Conservation (phyloP, 768 basidiomycete genomes). For the Boletus barrowsii region DNA sequence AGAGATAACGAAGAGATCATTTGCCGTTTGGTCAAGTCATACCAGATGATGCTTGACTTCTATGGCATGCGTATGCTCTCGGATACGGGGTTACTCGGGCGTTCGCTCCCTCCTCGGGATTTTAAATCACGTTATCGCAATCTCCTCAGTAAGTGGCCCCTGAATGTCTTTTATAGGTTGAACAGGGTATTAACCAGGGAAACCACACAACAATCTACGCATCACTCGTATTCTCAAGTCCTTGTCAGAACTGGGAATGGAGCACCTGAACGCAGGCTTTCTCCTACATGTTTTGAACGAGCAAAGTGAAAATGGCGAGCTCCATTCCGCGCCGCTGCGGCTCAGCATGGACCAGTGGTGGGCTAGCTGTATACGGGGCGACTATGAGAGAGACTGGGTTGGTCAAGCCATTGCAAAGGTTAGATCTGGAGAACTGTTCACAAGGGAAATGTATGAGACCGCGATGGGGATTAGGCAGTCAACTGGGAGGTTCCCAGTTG, state of each 20-base stretch:
- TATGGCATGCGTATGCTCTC: slow-evolving; percentile 68
- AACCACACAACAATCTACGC: slow-evolving; percentile 73
- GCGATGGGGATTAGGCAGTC: slow-evolving; percentile 41
- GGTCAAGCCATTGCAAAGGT: slow-evolving; percentile 48
- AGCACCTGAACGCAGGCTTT: slow-evolving; percentile 62
- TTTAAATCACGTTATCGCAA: slow-evolving; percentile 59
- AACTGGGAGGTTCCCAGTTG: slow-evolving; percentile 9
- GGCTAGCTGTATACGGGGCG: slow-evolving; percentile 68
- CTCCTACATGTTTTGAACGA: slow-evolving; percentile 66
- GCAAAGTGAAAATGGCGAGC: slow-evolving; percentile 56
- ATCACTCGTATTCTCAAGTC: slow-evolving; percentile 77
- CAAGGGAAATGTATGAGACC: slow-evolving; percentile 53
- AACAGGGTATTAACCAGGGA: slow-evolving; percentile 37
- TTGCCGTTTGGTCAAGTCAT: slow-evolving; percentile 54
- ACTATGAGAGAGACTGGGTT: slow-evolving; percentile 57
- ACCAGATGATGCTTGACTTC: slow-evolving; percentile 75
- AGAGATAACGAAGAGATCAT: slow-evolving; percentile 46
- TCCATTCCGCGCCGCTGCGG: slow-evolving; percentile 46
- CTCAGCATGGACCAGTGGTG: slow-evolving; percentile 78
- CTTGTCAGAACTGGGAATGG: slow-evolving; percentile 66
- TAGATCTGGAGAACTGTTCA: slow-evolving; percentile 48
- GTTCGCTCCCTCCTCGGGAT: slow-evolving; percentile 46
- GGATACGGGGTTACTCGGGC: slow-evolving; percentile 58
- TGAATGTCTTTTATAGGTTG: background rate
- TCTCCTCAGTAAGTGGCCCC: slow-evolving; percentile 53